Evolutionary conservation across 371 early-diverging fungal genomes (phyloP).

Genomic region (Gilbertella persicaria): DNA sequence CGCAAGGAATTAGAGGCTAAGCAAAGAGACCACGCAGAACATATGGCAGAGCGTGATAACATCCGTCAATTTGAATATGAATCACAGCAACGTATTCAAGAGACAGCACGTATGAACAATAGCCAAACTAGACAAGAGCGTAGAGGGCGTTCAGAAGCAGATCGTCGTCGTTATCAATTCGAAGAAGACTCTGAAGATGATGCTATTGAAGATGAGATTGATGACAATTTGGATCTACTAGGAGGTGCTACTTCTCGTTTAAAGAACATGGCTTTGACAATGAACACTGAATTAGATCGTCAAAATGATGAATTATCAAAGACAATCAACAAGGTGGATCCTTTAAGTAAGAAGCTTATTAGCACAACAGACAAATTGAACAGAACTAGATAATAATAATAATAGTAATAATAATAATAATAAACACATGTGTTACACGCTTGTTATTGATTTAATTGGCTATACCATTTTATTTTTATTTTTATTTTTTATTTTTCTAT

Average conservation of each 20-base stretch:
- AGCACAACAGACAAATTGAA: slow-evolving; percentile 51
- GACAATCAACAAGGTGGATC: slow-evolving; percentile 43
- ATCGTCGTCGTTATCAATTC: slow-evolving; percentile 65
- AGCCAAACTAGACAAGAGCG: slow-evolving; percentile 40
- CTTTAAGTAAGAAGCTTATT: slow-evolving; percentile 42
- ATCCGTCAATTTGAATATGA: slow-evolving; percentile 53
- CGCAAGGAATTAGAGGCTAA: slow-evolving; percentile 51
- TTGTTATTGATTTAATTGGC: no score
- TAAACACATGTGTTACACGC: no score
- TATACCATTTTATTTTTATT: no score
- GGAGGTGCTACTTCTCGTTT: slow-evolving; percentile 63
- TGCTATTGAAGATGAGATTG: slow-evolving; percentile 79
- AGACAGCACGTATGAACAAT: slow-evolving; percentile 48
- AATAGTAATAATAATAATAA: no score
- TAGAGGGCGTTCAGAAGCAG: slow-evolving; percentile 57
- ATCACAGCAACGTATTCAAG: slow-evolving; percentile 52
- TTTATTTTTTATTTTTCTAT: no score
- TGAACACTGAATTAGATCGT: slow-evolving; percentile 73
- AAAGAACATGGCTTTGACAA: slow-evolving; percentile 74
- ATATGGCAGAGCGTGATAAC: slow-evolving; percentile 41
- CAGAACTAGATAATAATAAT: slow-evolving; percentile 29
- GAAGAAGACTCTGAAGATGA: slow-evolving; percentile 70
- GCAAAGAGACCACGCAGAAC: slow-evolving; percentile 53
- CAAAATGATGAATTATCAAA: slow-evolving; percentile 56
- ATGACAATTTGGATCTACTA: slow-evolving; percentile 73